Percentiles rank a stretch among this genome's conserved stretches.
These are phyloP conservation scores for Neoscytalidium dimidiatum DNA, from an alignment of 2,329 filamentous ascomycete genomes.

Conservation along the genomic window DNA sequence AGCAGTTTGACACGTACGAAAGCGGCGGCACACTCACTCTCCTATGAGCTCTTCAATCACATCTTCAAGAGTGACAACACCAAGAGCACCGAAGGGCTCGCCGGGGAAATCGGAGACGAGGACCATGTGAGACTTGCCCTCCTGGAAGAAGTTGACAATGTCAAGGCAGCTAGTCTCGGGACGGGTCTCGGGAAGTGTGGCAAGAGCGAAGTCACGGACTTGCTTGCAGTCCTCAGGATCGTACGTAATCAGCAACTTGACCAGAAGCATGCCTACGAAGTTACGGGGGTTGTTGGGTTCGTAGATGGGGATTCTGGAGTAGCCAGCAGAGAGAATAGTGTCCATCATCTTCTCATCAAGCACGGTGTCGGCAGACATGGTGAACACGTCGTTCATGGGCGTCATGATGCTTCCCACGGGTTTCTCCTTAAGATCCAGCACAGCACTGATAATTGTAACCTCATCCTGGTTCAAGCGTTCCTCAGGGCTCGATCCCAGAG, in stretches of 20 bases:
- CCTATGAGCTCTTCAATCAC: constrained; percentile 98
- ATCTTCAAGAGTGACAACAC: constrained; percentile 94
- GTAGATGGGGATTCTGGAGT: constrained; percentile 94
- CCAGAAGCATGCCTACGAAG: constrained; percentile 95
- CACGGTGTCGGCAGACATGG: constrained; percentile 91
- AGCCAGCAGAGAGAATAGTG: constrained; percentile 86
- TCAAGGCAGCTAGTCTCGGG: constrained; percentile 96
- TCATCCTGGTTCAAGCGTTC: constrained; percentile 96
- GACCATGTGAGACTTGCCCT: constrained; percentile 99
- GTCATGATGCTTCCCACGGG: constrained; percentile 96
- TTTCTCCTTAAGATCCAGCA: constrained; percentile 95
- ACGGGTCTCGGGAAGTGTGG: constrained; percentile 90
- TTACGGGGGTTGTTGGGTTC: constrained; percentile 79
- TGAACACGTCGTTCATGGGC: constrained; percentile 96
- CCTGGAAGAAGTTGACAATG: constrained; percentile 99
- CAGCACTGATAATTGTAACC: constrained; percentile 97
- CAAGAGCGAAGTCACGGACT: constrained; percentile 87
- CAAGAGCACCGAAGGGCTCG: constrained; percentile 85
- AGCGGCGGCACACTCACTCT: constrained; percentile 64
- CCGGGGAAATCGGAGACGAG: constrained; percentile 88
- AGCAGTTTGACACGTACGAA: background rate
- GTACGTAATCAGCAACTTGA: constrained; percentile 98
- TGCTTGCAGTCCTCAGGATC: constrained; percentile 89
- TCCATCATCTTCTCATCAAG: constrained; percentile 95
- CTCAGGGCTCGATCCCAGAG: constrained; percentile 75